Percentiles rank a stretch among this genome's conserved stretches.
Evolutionary conservation across 78 protist genomes (phyloP).

Genomic region (Isochrysis galbana): DNA sequence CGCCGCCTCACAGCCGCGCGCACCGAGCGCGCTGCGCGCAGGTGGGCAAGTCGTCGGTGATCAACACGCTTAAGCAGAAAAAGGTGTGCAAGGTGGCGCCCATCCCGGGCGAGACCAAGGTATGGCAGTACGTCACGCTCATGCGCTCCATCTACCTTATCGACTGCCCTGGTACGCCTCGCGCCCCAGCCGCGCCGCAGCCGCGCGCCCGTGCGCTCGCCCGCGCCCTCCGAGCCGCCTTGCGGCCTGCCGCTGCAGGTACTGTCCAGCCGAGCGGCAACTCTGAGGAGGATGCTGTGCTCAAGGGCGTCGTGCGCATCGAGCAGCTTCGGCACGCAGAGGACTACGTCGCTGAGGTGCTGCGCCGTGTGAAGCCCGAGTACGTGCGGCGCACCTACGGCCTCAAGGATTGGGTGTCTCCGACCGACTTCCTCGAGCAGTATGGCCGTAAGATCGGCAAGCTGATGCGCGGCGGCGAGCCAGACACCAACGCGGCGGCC

Average conservation of each 20-base stretch:
- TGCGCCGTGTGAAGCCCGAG: constrained; percentile 77
- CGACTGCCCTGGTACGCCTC: constrained; percentile 99
- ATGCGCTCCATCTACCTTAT: constrained; percentile 90
- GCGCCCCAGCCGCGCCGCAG: constrained; percentile 2
- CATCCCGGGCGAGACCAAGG: constrained; percentile 98
- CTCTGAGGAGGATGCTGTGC: constrained; percentile 79
- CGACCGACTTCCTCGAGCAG: constrained; percentile 72
- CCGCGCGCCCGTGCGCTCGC: background rate
- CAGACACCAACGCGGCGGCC: constrained; percentile 81
- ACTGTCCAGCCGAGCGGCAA: constrained; percentile 30
- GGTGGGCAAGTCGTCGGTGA: constrained; percentile 95
- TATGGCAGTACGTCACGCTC: constrained; percentile 99
- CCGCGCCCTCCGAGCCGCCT: too few relatives aligned
- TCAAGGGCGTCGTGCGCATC: constrained; percentile 84
- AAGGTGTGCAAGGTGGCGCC: constrained; percentile 96
- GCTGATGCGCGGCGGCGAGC: constrained; percentile 68
- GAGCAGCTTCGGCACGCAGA: constrained; percentile 70
- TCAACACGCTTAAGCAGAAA: constrained; percentile 92
- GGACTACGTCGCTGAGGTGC: constrained; percentile 71
- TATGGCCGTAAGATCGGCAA: constrained; percentile 65
- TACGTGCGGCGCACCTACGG: constrained; percentile 81
- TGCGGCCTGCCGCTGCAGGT: too few relatives aligned
- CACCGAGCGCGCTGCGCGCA: too few relatives aligned
- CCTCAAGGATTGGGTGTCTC: constrained; percentile 30
- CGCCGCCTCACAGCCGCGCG: constrained; percentile 80